Percentiles rank a stretch among this genome's conserved stretches.
These are phyloP conservation scores for Botrytis aclada DNA, from an alignment of 2,329 filamentous ascomycete species.

Conservation along the genomic window DNA sequence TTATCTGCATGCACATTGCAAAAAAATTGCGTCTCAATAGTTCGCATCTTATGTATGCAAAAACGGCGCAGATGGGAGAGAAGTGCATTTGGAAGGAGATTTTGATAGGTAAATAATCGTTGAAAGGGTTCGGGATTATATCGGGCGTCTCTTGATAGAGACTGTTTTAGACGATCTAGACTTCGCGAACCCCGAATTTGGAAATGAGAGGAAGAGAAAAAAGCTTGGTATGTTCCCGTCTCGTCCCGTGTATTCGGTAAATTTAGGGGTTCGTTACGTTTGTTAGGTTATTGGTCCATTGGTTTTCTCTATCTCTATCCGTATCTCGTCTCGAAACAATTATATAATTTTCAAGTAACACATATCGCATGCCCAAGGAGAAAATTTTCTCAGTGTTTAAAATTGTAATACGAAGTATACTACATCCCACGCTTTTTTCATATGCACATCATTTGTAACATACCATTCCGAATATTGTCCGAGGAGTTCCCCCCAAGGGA, in stretches of 20 bases:
- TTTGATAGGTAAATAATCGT: background rate
- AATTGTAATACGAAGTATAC: background rate
- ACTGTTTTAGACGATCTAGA: background rate
- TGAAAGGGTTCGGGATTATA: background rate
- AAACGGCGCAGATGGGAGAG: background rate
- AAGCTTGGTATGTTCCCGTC: background rate
- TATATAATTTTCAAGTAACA: background rate
- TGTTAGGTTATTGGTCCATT: background rate
- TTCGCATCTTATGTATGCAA: background rate
- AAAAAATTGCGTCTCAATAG: background rate
- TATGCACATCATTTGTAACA: background rate
- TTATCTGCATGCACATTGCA: background rate
- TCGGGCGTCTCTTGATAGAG: background rate
- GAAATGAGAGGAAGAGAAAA: background rate
- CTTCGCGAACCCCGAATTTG: background rate
- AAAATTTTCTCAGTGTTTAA: background rate
- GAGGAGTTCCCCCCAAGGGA: background rate
- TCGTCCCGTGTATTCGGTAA: slow-evolving; percentile 6
- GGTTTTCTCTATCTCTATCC: background rate
- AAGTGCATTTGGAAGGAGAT: background rate
- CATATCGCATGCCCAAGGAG: background rate
- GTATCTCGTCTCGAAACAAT: background rate
- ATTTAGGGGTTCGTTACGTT: background rate
- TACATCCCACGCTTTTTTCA: background rate
- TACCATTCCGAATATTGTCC: background rate